Evolutionary conservation across 2,329 filamentous ascomycete species (phyloP).

Genomic region (Xylaria sp.): DNA sequence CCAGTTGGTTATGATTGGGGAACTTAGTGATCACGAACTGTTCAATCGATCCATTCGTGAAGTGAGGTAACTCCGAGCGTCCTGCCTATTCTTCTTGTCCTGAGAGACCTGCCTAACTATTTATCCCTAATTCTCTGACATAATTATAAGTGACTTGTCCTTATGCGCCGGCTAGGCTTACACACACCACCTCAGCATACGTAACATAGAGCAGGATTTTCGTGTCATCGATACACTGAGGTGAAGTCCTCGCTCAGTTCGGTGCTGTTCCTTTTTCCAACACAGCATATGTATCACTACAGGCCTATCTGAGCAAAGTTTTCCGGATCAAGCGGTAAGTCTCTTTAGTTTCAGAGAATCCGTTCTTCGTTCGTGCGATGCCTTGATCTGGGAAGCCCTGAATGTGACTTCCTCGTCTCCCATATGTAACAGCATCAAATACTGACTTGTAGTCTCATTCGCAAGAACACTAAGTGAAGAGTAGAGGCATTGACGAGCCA

Average conservation of each 20-base stretch:
- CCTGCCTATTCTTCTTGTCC: no score
- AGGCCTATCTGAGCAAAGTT: background rate
- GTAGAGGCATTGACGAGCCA: background rate
- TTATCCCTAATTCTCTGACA: no score
- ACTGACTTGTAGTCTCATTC: background rate
- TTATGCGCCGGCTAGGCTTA: no score
- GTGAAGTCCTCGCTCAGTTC: slow-evolving; percentile 13
- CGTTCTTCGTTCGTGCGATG: background rate
- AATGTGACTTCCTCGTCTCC: background rate
- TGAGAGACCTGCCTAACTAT: no score
- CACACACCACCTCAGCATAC: background rate
- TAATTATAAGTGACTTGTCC: no score
- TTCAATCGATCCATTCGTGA: no score
- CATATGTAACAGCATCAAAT: slow-evolving; percentile 1
- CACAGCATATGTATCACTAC: slow-evolving; percentile 3
- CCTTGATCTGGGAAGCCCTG: background rate
- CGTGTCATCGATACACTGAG: slow-evolving; percentile 13
- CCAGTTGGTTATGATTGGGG: no score
- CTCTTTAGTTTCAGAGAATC: background rate
- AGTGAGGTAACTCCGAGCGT: no score
- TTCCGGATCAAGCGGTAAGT: background rate
- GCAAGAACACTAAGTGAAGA: background rate
- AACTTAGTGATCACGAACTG: no score
- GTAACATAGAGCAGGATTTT: background rate
- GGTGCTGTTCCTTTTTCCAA: slow-evolving; percentile 8